Base-by-base conservation (phyloP, 2,329 filamentous ascomycete species). In the Xylaria digitata region DNA sequence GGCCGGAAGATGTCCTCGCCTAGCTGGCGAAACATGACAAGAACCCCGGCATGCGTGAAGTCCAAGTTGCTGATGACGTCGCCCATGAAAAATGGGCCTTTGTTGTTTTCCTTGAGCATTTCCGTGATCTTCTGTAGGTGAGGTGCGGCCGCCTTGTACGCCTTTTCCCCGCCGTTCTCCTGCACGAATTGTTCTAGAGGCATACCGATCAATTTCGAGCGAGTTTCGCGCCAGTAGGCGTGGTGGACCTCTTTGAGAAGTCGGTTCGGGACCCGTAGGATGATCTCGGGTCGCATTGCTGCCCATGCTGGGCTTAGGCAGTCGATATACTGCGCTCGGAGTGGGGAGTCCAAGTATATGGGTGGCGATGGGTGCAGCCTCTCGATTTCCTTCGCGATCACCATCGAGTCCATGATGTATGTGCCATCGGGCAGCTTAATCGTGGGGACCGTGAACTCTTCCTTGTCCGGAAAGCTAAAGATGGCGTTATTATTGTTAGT, bases 71-170 rank as follows among this genome's bases (percentile, higher is more conserved):
- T 82, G 3, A 83, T 79, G 66, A 81, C 82, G 53, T 84, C 77
- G 0, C 90, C 90, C 67, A 86, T 55, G 61, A 92, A 87, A 74
- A 87, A 92, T 0, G 87, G 86, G 0, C 90, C 90, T 0, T 83
- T 82, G 0, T 79, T 74, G 43, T 85, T 85, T 77, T 88, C 85
- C 71, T 84, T 83, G 68, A 92, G 73, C 61, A 88, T 70, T 1
- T 75, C 80, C 54, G 82, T 81, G 1, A 81, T 71, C 52, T 80
- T 75, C 7, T 71, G 70, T 8, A 85, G 21, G 2, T 70, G 55
- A 0, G 78, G 74, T 65, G 80, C 76, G 0, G 82, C 84, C 0
- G 76, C 75, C 19, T 70, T 50, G 83, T 85, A 91, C 0, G 81
- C 81, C 21, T 77, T 63, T 9, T 87, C 84, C 0, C 83, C 85